Base-by-base conservation (phyloP, 176 grass and related monocot species). In the Carex cristatella region DNA sequence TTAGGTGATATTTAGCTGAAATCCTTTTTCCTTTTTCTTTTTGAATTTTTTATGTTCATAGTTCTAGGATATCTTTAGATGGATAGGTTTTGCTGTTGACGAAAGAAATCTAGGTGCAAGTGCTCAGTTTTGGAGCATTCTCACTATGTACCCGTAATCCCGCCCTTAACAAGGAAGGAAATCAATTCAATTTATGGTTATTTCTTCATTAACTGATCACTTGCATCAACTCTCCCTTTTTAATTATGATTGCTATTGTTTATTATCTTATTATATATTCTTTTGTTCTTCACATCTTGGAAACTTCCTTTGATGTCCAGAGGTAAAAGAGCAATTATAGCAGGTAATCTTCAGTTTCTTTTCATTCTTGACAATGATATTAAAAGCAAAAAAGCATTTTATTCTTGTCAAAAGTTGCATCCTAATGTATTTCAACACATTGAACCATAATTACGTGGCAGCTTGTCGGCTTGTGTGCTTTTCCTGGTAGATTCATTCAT, bases 41-140 rank as follows among this genome's bases (percentile, higher is more conserved):
- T 65, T 60, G 13, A 59, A 65, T 49, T 44, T 81, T 81, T 81
- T 5, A 81, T 81, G 79, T 81, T 81, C 11, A 81, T 81, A 81
- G 40, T 64, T 65, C 15, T 79, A 79, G 76, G 19, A 81, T 81
- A 76, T 76, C 71, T 9, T 9, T 81, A 63, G 79, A 81, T 64
- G 59, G 35, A 81, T 81, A 81, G 79, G 79, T 78, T 78, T 57
- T 78, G 19, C 28, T 56, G 48, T 77, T 7, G 1, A 77, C 2
- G 28, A 56, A 77, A 56, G 51, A 30, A 76, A 30, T 76, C 44
- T 55, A 54, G 11, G 48, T 15, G 46, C 23, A 76, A 76, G 16
- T 76, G 72, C 19, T 77, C 72, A 7, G 72, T 55, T 49, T 54
- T 30, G 4, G 72, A 32, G 72, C 72, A 33, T 77, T 78, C 71